Percentiles rank a stretch among this genome's conserved stretches.
These are phyloP conservation scores for Boletus reticuloceps DNA, from an alignment of 768 basidiomycete species.

Conservation along the genomic window DNA sequence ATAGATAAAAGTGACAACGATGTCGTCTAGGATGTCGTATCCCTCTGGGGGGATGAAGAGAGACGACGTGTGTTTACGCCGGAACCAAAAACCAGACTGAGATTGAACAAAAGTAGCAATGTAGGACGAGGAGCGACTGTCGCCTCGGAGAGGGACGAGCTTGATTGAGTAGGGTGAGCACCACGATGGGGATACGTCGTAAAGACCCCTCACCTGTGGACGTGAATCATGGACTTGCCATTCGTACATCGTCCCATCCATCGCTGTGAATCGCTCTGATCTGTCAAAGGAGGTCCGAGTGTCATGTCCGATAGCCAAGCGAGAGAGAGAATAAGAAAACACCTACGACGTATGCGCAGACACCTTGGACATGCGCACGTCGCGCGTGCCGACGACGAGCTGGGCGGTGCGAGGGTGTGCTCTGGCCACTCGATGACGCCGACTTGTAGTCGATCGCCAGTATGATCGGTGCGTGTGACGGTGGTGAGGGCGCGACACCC, in stretches of 20 bases:
- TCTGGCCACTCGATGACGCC: conserved; percentile 31
- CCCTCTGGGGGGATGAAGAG: conserved; percentile 31
- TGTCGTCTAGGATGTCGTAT: conserved; percentile 32
- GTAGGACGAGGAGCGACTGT: conserved; percentile 6
- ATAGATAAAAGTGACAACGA: conserved; percentile 36
- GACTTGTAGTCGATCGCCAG: conserved; percentile 24
- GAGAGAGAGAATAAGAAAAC: background rate
- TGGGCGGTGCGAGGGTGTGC: background rate
- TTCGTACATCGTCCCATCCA: conserved; percentile 23
- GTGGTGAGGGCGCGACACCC: conserved; percentile 22
- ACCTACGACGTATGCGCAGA: conserved; percentile 24
- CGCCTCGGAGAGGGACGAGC: conserved; percentile 24
- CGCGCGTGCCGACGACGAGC: conserved; percentile 27
- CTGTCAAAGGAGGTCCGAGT: background rate
- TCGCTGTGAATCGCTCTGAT: conserved; percentile 26
- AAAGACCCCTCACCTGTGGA: conserved; percentile 17
- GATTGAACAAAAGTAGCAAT: conserved; percentile 30
- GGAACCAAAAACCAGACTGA: conserved; percentile 6
- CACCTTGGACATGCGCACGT: conserved; percentile 22
- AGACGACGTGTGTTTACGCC: conserved; percentile 17
- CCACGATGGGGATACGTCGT: too few species aligned
- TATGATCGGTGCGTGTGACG: conserved; percentile 18
- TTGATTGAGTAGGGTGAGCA: background rate
- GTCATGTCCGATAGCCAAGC: background rate
- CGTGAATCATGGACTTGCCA: conserved; percentile 26